A percentile compares a stretch with the other conserved stretches of the same genome.
phyloP scores from a whole-genome alignment of 1,139 yeast species.

The Hanseniaspora uvarum region DNA sequence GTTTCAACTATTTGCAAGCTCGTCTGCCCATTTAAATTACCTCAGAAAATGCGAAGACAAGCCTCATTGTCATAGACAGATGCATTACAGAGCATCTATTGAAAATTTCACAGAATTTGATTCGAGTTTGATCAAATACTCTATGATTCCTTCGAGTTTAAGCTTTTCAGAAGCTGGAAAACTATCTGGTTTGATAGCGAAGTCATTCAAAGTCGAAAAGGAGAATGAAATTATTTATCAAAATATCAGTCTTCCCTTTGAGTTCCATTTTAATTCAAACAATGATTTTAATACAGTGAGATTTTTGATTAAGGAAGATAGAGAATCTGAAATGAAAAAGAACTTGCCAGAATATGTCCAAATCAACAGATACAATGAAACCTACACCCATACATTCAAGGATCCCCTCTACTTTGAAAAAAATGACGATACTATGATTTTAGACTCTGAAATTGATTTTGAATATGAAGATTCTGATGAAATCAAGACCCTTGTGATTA shows the following conservation, averaged over 20 bases:
- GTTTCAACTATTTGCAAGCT: background rate
- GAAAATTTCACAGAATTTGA: slow-evolving; percentile 24
- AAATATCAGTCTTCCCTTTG: slow-evolving; percentile 16
- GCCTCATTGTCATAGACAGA: slow-evolving; percentile 77
- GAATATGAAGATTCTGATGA: background rate
- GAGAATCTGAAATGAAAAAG: slow-evolving; percentile 30
- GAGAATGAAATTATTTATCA: background rate
- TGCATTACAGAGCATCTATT: slow-evolving; percentile 33
- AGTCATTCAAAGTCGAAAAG: slow-evolving; percentile 1
- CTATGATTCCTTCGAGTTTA: slow-evolving; percentile 40
- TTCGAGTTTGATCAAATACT: slow-evolving; percentile 39
- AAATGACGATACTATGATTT: background rate
- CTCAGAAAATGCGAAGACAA: slow-evolving; percentile 74
- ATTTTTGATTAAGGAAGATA: slow-evolving; percentile 54
- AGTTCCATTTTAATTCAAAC: slow-evolving; percentile 28
- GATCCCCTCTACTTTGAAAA: slow-evolving; percentile 24
- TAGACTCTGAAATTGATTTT: background rate
- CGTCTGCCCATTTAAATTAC: slow-evolving; percentile 43
- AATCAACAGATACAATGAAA: slow-evolving; percentile 47
- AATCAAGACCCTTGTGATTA: slow-evolving; percentile 26
- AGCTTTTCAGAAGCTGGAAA: slow-evolving; percentile 25
- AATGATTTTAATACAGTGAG: slow-evolving; percentile 45
- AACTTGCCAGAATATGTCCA: slow-evolving; percentile 29
- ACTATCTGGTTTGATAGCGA: slow-evolving; percentile 6
- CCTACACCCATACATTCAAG: slow-evolving; percentile 51